These are phyloP conservation scores for Aureobasidium sp. DNA, from an alignment of 2,329 filamentous ascomycete genomes.

Conservation along the genomic window DNA sequence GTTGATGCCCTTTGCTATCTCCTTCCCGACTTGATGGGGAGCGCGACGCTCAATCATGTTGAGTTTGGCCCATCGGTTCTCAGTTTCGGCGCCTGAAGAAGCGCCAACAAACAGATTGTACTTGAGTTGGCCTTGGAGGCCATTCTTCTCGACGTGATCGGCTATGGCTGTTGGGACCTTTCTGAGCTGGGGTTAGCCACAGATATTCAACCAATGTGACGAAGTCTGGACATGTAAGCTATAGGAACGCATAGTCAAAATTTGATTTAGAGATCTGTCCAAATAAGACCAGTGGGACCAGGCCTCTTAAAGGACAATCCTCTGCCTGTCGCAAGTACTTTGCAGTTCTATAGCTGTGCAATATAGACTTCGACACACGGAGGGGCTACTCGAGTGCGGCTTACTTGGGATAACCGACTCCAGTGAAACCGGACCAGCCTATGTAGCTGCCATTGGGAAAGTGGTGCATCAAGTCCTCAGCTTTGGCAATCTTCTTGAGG, in stretches of 20 bases:
- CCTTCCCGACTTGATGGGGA: conserved; percentile 85
- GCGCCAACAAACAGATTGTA: conserved; percentile 86
- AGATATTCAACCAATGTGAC: too few species aligned
- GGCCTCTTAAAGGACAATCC: not conserved
- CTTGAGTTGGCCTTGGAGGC: conserved; percentile 72
- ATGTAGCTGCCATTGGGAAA: conserved; percentile 84
- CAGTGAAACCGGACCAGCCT: conserved; percentile 87
- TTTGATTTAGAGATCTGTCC: not conserved
- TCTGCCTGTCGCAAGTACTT: not conserved
- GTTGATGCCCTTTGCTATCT: conserved; percentile 86
- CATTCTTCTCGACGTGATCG: conserved; percentile 83
- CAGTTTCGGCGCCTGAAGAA: conserved; percentile 82
- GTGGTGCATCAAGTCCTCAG: conserved; percentile 70
- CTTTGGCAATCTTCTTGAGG: conserved; percentile 70
- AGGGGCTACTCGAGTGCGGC: conserved; percentile 20
- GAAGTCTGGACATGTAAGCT: not conserved
- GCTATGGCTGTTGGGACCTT: conserved; percentile 78
- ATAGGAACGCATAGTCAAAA: not conserved
- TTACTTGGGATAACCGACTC: conserved; percentile 82
- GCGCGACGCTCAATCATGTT: conserved; percentile 85
- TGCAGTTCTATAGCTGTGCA: not conserved
- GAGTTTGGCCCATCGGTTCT: conserved; percentile 81
- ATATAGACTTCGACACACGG: not conserved
- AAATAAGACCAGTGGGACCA: not conserved
- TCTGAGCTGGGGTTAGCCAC: conserved; percentile 39